A percentile compares a stretch with the other conserved stretches of the same genome.
phyloP scores from a whole-genome alignment of 1,139 yeast species.

The Saccharomyces hybrid region DNA sequence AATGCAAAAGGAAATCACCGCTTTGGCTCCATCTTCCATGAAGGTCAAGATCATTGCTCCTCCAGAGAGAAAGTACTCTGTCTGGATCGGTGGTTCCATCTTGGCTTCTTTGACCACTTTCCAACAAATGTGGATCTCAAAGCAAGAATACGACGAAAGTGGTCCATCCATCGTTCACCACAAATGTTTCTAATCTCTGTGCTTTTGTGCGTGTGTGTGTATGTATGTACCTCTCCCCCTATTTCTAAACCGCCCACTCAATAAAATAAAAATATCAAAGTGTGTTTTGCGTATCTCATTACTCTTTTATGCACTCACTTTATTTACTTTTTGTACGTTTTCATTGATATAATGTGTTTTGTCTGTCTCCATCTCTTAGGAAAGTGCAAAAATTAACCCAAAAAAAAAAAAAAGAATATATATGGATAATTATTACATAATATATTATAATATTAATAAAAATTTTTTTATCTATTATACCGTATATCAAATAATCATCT shows the following conservation, averaged over 20 bases:
- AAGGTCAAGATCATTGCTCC: conserved; percentile 99
- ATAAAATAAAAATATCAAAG: background rate
- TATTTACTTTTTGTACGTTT: background rate
- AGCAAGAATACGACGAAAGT: conserved; percentile 99
- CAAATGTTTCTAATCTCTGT: conserved; percentile 83
- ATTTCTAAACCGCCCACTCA: conserved; percentile 1
- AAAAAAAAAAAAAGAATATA: background rate
- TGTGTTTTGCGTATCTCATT: background rate
- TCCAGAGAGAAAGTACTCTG: conserved; percentile 99
- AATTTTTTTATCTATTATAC: background rate
- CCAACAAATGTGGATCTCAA: conserved; percentile 99
- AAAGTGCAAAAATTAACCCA: background rate
- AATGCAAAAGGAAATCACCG: conserved; percentile 99
- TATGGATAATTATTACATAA: background rate
- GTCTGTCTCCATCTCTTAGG: background rate
- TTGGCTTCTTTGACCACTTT: conserved; percentile 97
- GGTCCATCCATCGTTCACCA: conserved; percentile 99
- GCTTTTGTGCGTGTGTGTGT: background rate
- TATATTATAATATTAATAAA: background rate
- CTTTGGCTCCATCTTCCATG: conserved; percentile 99
- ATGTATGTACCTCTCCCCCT: conserved; percentile 2
- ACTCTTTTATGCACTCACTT: background rate
- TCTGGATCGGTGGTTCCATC: conserved; percentile 99
- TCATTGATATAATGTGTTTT: background rate
- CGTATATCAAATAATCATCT: background rate